phyloP scores from a whole-genome alignment of 78 protist genomes.

The Dictyostelium discoideum region DNA sequence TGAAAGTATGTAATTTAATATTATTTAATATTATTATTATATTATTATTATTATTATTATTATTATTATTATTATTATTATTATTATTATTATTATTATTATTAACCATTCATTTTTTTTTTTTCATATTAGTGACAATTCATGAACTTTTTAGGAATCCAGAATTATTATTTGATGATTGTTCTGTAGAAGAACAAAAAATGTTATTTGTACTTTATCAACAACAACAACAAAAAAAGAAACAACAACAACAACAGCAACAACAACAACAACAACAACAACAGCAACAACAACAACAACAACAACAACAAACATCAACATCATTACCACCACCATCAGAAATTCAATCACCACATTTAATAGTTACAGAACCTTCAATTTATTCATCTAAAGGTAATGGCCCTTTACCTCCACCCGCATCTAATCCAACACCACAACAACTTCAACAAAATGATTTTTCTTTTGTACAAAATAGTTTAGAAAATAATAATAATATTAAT shows the following conservation, averaged over 20 bases:
- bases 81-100: not conserved
- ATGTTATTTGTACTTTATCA: slow-evolving; percentile 14
- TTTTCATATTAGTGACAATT: not conserved
- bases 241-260: not conserved
- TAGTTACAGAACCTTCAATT: not conserved
- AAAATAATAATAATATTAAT: not conserved
- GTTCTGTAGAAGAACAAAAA: slow-evolving; percentile 8
- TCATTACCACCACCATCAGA: slow-evolving; percentile 10
- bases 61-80: not conserved
- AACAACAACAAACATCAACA: not conserved
- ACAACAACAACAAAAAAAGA: not conserved
- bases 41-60: not conserved
- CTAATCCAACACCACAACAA: slow-evolving; percentile 3
- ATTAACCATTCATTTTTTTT: not conserved
- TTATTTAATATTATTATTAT: not conserved
- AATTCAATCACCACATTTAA: slow-evolving; percentile 12
- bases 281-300: not conserved
- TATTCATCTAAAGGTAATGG: not conserved
- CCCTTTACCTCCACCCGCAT: slow-evolving; percentile 21
- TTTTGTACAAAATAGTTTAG: not conserved
- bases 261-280: not conserved
- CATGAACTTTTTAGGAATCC: not conserved
- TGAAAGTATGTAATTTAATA: not conserved
- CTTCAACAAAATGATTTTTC: slow-evolving; percentile 2
- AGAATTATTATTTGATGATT: slow-evolving; percentile 13